Evolutionary conservation across 129 eudicot genomes (phyloP), one percentile per base, ranked within the genome.

Genomic region (Tagetes erecta): DNA sequence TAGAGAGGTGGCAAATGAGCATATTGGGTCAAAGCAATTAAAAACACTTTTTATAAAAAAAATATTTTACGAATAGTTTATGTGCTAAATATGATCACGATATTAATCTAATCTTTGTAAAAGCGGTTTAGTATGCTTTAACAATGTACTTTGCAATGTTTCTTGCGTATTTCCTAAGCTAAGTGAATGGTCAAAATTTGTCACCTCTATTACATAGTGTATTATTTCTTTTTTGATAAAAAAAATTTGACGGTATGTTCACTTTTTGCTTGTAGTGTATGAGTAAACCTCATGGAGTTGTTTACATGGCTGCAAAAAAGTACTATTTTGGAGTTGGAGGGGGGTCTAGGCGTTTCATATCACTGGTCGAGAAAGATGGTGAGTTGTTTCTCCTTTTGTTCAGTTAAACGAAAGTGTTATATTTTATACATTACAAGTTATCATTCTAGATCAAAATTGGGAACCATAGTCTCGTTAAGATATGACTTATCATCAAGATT

Each of bases 291-390:
- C 57, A 77, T 64, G 98, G 98, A 78, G 91, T 90, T 67, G 88
- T 90, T 33, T 93, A 90, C 73, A 83, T 93, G 96, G 92, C 97
- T 39, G 98, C 96, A 78, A 93, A 93, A 82, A 90, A 90, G 78
- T 81, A 90, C 77, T 93, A 93, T 78, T 93, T 93, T 73, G 98
- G 98, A 27, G 98, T 93, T 49, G 98, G 98, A 74, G 98, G 98
- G 51, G 98, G 98, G 55, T 86, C 97, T 45, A 83, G 98, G 79
- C 83, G 92, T 51, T 93, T 93, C 78, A 7, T 93, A 59, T 93
- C 98, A 53, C 6, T 93, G 59, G 89, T 90, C 36, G 98, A 93
- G 74, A 86, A 90, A 83, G 92, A 90, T 36, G 93, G 98, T 90
- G 71, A 78, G 86, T 64, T 78, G 27, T 31, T 3, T 52, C 58